Evolutionary conservation across 2,329 filamentous ascomycete species (phyloP), one percentile per base, ranked within the genome.

Genomic region (Parascedosporium putredinis): DNA sequence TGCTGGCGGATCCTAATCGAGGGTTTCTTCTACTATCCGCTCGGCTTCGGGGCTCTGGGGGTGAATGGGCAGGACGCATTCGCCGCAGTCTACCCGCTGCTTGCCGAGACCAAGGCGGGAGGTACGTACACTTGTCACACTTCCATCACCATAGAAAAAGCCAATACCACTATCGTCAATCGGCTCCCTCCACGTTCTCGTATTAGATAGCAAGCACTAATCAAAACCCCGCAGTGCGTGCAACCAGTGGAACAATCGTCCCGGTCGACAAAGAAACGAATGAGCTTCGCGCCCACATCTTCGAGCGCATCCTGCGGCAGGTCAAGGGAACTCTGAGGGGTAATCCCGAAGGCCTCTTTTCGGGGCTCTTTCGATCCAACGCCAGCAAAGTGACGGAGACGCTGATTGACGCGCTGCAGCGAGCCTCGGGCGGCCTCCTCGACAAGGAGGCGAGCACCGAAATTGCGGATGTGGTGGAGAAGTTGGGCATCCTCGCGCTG

Each of bases 261-360:
- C 51, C 48, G 3, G 36, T 27, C 2, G 36, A 52, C 27, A 50
- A 52, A 24, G 51, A 50, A 24, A 50, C 43, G 1, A 52, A 52
- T 20, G 16, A 24, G 2, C 20, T 12, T 2, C 20, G 51, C 14
- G 48, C 51, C n/a, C 31, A 34, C 33, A 33, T 50, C 7, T 50
- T 52, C n/a, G 29, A 47, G 2, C 18, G 33, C 5, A 45, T 52
- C 23, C 51, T 52, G 2, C 20, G 23, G 16, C 10, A 40, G 6
- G 48, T 52, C 22, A 31, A 29, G 9, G 22, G 27, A 25, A 49
- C 22, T 23, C 38, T 42, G 9, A 23, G n/a, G 18, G n/a, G 48
- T 22, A 23, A n/a, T 36, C 18, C 14, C 6, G 34, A 40, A 14
- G 36, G 29, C 4, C n/a, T 12, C 5, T 50, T 47, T 4, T 23